Evolutionary conservation across 371 early-diverging fungal genomes (phyloP), one percentile per base, ranked within the genome.

Genomic region (Mucor sp.): DNA sequence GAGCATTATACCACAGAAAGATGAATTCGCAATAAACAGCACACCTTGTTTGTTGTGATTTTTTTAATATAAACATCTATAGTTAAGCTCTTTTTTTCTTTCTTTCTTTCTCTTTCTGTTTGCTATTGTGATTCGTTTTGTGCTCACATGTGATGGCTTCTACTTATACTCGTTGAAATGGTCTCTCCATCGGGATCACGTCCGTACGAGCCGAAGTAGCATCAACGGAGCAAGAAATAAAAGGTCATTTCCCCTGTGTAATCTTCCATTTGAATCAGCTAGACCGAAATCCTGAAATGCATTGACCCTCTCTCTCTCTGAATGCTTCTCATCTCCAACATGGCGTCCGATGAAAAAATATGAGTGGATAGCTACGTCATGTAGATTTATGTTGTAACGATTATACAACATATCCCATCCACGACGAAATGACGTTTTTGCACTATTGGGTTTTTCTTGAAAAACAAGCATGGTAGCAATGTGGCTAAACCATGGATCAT

Each of bases 221-320:
- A 19, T 25, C 7, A 55, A 28, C 25, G 25, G 55, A 15, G 41
- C 41, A 41, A 41, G 41, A 17, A 41, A 41, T 41, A 41, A 41
- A 41, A 41, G 33, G 30, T 57, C 30, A 28, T 57, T 57, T 28
- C 3, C 6, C n/a, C n/a, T 57, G 33, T 57, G 33, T 28, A 57
- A 57, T 57, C 33, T 57, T 32, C 32, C 57, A 32, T 32, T 57
- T 57, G 33, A 32, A 19, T 23, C 25, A 39, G 37, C 25, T 39
- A 37, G 59, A 3, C 39, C 37, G 39, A 39, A n/a, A 17, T 5
- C 11, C 21, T 12, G 30, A 57, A 57, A 57, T 32, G 59, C 59
- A 59, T 59, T 59, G 59, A 59, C 59, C 59, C 39, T 59, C n/a
- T n/a, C n/a, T n/a, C n/a, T n/a, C n/a, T n/a, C 15, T 35, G 37